phyloP scores from a whole-genome alignment of 2,329 filamentous ascomycete genomes.

The Aspergillus sp. region DNA sequence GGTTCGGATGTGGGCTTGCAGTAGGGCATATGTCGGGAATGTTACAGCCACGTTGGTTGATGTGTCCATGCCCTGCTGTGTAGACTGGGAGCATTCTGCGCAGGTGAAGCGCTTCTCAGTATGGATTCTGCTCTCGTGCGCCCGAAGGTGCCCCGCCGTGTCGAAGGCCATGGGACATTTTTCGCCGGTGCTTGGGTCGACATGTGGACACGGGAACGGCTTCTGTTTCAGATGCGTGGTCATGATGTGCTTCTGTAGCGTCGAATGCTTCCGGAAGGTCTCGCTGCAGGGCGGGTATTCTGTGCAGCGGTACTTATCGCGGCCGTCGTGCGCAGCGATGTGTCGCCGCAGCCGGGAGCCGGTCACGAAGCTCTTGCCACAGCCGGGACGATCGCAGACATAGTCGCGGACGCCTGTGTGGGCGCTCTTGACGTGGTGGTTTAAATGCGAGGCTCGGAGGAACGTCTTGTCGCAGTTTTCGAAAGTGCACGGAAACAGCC shows the following conservation, averaged over 20 bases:
- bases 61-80: constrained; percentile 17
- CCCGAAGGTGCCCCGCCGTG: constrained; percentile 65
- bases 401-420: constrained; percentile 71
- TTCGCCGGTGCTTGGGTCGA: constrained; percentile 51
- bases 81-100: constrained; percentile 60
- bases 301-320: constrained; percentile 71
- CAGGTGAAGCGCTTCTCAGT: constrained; percentile 71
- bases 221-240: constrained; percentile 70
- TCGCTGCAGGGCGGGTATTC: constrained; percentile 68
- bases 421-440: constrained; percentile 78
- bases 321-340: constrained; percentile 71
- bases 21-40: constrained; percentile 69
- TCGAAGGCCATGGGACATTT: constrained; percentile 70
- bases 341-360: constrained; percentile 75
- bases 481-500: constrained; percentile 71
- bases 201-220: constrained; percentile 66
- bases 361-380: constrained; percentile 78
- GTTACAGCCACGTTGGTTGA: constrained; percentile 44
- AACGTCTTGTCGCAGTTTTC: constrained; percentile 78
- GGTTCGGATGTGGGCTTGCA: constrained; percentile 70
- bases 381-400: constrained; percentile 68
- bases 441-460: constrained; percentile 79
- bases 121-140: constrained; percentile 70
- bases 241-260: constrained; percentile 77
- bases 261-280: constrained; percentile 83